Base-by-base conservation (phyloP, 2,329 filamentous ascomycete genomes). In the Alternaria viburni region DNA sequence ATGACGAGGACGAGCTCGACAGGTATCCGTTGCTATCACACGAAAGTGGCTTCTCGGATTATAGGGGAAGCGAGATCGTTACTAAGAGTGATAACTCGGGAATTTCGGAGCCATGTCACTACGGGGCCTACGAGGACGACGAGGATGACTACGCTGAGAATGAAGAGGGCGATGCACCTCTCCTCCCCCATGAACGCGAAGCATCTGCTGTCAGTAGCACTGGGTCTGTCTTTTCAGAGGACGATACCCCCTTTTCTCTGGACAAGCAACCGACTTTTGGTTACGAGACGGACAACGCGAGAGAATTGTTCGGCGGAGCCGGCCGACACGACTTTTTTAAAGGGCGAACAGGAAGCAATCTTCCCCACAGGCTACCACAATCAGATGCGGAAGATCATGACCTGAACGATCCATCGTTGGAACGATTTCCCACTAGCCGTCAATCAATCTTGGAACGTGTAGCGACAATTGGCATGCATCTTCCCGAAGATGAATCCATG, bases 1-100 rank as follows among this genome's bases (percentile, higher is more conserved):
- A 69, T 10, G 70, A 28, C 21, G 50, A 73, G 28, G 56, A 74
- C 41, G 73, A 76, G 21, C 66, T 71, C 15, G 71, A 75, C 25
- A 61, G 69, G 9, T 67, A 71, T 19, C 81, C 79, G 19, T 71
- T 81, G 1, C 67, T 82, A 46, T 72, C 74, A 21, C 80, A 82
- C 43, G 80, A 82, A 65, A 75, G 76, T 57, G 65, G 63, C 5
- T 65, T 67, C 59, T 51, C 74, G 52, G 57, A 62, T 30, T 59
- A 62, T 47, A 64, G 58, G 52, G 49, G 36, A 57, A 67, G 69
- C 58, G 67, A 65, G 54, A 52, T 47, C 7, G 54, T 46, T 67
- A 62, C 69, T 68, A 52, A 65, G 28, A 60, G 69, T 69, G 47
- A 70, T 64, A 47, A 70, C 28, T 23, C 32, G 7, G 57, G 59